These are phyloP conservation scores for Fusarium azukiicola DNA, from an alignment of 2,329 filamentous ascomycete genomes.

Conservation along the genomic window DNA sequence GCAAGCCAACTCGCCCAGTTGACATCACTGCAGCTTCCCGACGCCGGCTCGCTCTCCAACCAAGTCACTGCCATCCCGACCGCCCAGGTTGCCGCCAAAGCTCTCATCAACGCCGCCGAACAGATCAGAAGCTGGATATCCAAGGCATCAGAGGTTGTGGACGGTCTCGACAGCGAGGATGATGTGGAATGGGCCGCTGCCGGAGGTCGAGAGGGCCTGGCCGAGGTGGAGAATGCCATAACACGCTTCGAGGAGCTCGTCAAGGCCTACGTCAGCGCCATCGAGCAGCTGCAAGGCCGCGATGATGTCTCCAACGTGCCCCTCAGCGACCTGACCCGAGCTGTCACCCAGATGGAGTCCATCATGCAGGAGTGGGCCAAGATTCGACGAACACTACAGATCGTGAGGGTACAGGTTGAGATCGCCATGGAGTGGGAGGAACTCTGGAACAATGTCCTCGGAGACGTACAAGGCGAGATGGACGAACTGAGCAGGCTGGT, in stretches of 20 bases:
- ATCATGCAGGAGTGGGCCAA: constrained; percentile 92
- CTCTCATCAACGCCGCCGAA: constrained; percentile 92
- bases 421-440: constrained; percentile 99
- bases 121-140: constrained; percentile 97
- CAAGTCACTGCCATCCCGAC: constrained; percentile 93
- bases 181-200: constrained; percentile 98
- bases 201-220: constrained; percentile 90
- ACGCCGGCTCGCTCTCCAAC: constrained; percentile 90
- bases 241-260: constrained; percentile 92
- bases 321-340: constrained; percentile 84
- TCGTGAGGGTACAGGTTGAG: constrained; percentile 94
- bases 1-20: constrained; percentile 96
- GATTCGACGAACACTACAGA: constrained; percentile 88
- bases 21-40: constrained; percentile 93
- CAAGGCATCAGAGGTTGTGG: constrained; percentile 94
- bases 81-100: constrained; percentile 90
- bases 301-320: constrained; percentile 87
- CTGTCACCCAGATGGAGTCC: constrained; percentile 93
- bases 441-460: constrained; percentile 95
- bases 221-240: constrained; percentile 87
- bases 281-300: constrained; percentile 92
- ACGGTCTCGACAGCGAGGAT: constrained; percentile 94
- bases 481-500: constrained; percentile 90
- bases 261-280: constrained; percentile 95
- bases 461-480: constrained; percentile 94